A percentile compares a stretch with the other conserved stretches of the same genome.
Evolutionary conservation across 2,329 filamentous ascomycete genomes (phyloP).

Genomic region (Dothistroma pini): DNA sequence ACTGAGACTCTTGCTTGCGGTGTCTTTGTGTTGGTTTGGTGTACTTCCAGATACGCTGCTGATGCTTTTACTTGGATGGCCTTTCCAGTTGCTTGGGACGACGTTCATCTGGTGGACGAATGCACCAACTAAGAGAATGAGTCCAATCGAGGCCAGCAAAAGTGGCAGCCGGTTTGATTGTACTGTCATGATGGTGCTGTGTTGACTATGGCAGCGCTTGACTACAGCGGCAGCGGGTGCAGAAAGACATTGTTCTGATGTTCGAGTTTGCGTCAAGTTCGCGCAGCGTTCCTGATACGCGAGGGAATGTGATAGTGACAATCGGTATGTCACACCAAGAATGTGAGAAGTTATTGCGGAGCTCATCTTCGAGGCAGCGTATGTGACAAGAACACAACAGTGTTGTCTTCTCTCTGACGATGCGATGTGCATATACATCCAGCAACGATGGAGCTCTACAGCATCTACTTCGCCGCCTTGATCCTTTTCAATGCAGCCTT

Average conservation of each 20-base stretch:
- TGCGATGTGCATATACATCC: not conserved
- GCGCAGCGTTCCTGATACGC: conserved; percentile 2
- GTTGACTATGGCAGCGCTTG: not conserved
- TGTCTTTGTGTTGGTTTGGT: not conserved
- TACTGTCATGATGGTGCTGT: conserved; percentile 7
- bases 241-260: not conserved
- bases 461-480: conserved; percentile 23
- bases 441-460: conserved; percentile 25
- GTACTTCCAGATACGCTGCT: not conserved
- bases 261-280: not conserved
- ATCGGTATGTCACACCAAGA: not conserved
- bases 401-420: not conserved
- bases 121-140: conserved; percentile 14
- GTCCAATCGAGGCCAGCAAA: conserved; percentile 14
- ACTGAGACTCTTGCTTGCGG: not conserved
- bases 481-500: conserved; percentile 22
- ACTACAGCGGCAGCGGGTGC: not conserved
- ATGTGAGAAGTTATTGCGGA: not conserved
- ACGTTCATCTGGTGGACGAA: conserved; percentile 15
- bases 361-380: not conserved
- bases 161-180: conserved; percentile 16
- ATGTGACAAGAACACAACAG: not conserved
- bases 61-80: not conserved
- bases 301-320: conserved; percentile 3
- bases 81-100: not conserved